These are phyloP conservation scores for Macrolepiota fuliginosa DNA, from an alignment of 768 basidiomycete genomes.

Conservation along the genomic window DNA sequence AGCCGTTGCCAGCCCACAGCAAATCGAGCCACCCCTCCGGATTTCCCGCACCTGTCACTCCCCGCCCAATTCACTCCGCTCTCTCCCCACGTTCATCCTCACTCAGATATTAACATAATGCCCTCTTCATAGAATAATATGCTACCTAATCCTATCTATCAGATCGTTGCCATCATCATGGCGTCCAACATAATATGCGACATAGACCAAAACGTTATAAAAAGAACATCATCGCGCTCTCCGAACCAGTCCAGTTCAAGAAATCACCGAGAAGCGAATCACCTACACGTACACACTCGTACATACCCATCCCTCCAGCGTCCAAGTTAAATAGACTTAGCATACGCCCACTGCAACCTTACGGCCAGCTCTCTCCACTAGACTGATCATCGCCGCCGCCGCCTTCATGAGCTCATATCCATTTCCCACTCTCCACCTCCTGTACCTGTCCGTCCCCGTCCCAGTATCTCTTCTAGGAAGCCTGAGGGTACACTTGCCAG, in stretches of 20 bases:
- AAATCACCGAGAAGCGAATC: conserved; percentile 13
- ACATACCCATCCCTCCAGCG: conserved; percentile 5
- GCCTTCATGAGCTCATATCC: conserved; percentile 24
- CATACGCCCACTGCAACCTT: conserved; percentile 1
- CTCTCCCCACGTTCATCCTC: conserved; percentile 27
- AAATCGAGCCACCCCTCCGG: conserved; percentile 13
- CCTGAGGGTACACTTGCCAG: conserved; percentile 56
- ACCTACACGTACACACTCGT: conserved; percentile 6
- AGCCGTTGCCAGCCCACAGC: conserved; percentile 1
- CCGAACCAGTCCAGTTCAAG: conserved; percentile 24
- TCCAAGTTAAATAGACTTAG: conserved; percentile 17
- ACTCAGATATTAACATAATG: not conserved
- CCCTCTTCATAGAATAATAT: not conserved
- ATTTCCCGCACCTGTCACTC: conserved; percentile 23
- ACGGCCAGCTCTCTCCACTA: not conserved
- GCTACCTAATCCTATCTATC: conserved; percentile 10
- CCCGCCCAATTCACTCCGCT: conserved; percentile 16
- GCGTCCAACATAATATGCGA: conserved; percentile 9
- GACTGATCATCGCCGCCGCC: not conserved
- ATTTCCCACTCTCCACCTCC: conserved; percentile 28
- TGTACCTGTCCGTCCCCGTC: conserved; percentile 27
- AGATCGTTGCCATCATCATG: conserved; percentile 14
- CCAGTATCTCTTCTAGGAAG: conserved; percentile 67
- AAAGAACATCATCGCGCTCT: conserved; percentile 3
- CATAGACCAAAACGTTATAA: conserved; percentile 8